Conservation (phyloP, 2,329 filamentous ascomycete genomes). For the Talaromyces islandicus region DNA sequence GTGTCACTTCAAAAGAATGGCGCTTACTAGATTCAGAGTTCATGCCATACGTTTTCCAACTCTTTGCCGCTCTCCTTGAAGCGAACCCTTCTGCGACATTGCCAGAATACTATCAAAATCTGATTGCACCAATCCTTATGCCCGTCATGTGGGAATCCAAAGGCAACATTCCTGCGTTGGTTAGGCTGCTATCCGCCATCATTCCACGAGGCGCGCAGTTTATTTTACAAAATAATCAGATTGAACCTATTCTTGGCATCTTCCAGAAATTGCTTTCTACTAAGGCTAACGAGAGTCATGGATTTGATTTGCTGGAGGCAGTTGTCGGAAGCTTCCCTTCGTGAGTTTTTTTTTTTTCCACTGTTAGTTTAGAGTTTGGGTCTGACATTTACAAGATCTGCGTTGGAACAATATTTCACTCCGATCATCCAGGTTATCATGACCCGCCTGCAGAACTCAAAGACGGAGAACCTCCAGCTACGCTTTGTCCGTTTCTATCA, state of each 20-base stretch:
- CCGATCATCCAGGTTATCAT: slow-evolving; percentile 78
- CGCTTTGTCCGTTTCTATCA: slow-evolving; percentile 95
- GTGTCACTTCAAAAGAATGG: slow-evolving; percentile 6
- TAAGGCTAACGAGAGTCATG: slow-evolving; percentile 78
- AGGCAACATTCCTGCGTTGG: slow-evolving; percentile 88
- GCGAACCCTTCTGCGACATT: slow-evolving; percentile 73
- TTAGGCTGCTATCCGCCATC: slow-evolving; percentile 76
- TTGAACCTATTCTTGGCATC: slow-evolving; percentile 86
- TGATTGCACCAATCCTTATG: slow-evolving; percentile 72
- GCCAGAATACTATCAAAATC: slow-evolving; percentile 70
- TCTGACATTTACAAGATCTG: slow-evolving; percentile 39
- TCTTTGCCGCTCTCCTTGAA: slow-evolving; percentile 86
- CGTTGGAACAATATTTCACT: slow-evolving; percentile 70
- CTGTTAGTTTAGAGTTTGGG: background rate
- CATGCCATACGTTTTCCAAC: slow-evolving; percentile 91
- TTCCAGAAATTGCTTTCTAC: slow-evolving; percentile 83
- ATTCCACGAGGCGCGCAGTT: slow-evolving; percentile 68
- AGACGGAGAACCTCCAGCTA: slow-evolving; percentile 75
- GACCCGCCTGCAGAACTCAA: slow-evolving; percentile 63
- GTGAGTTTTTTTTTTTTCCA: slow-evolving; percentile 43
- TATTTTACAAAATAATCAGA: slow-evolving; percentile 71
- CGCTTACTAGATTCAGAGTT: slow-evolving; percentile 61
- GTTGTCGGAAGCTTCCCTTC: slow-evolving; percentile 67
- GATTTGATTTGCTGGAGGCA: slow-evolving; percentile 84
- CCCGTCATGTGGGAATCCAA: slow-evolving; percentile 85